Evolutionary conservation across 2,329 filamentous ascomycete species (phyloP).

Genomic region (Myotisia sp.): DNA sequence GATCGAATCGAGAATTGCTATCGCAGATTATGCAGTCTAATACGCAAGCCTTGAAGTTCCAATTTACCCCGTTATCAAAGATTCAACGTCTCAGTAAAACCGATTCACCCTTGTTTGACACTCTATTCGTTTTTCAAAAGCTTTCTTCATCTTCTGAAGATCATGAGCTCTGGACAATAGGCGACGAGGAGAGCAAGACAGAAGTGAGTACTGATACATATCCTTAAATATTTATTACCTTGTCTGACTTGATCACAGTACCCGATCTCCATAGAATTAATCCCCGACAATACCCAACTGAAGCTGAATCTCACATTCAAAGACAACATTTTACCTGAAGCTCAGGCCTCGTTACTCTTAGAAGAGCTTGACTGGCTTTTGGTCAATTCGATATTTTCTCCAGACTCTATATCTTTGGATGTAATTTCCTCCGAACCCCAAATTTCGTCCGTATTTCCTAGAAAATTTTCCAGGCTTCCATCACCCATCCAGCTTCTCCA

Average conservation of each 20-base stretch:
- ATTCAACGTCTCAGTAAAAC: constrained; percentile 59
- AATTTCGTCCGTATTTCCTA: constrained; percentile 50
- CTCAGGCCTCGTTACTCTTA: constrained; percentile 55
- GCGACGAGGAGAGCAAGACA: constrained; percentile 52
- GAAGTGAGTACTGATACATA: constrained; percentile 42
- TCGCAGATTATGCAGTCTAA: constrained; percentile 52
- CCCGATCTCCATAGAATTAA: constrained; percentile 64
- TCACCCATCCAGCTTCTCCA: constrained; percentile 53
- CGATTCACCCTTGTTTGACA: constrained; percentile 61
- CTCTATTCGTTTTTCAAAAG: constrained; percentile 72
- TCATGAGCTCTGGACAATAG: constrained; percentile 41
- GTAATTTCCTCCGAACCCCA: constrained; percentile 19
- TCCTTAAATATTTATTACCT: too few relatives aligned
- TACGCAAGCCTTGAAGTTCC: constrained; percentile 49
- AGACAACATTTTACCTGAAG: constrained; percentile 47
- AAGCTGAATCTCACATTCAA: constrained; percentile 53
- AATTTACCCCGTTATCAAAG: constrained; percentile 54
- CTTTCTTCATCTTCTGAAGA: constrained; percentile 17
- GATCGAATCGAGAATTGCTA: constrained; percentile 45
- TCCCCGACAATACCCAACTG: constrained; percentile 41
- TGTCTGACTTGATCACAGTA: constrained; percentile 40
- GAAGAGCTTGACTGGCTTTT: constrained; percentile 57
- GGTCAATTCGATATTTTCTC: constrained; percentile 41
- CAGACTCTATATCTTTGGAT: constrained; percentile 28
- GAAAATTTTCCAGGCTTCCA: constrained; percentile 43